Base-by-base conservation (phyloP, 768 basidiomycete species). In the Hydnum rufescens region DNA sequence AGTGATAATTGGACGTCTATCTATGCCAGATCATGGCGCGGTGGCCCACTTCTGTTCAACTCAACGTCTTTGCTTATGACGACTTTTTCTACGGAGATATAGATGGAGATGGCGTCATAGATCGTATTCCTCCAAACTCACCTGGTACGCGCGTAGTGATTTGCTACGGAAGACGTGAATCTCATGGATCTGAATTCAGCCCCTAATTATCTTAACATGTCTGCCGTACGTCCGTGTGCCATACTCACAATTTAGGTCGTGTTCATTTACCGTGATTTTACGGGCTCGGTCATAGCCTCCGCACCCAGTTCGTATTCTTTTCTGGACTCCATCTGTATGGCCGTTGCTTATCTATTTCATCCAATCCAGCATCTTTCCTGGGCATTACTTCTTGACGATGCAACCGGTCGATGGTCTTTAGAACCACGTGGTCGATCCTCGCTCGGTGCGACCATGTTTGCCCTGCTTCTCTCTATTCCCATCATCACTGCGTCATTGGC, bases 1-100 rank as follows among this genome's bases (percentile, higher is more conserved):
- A 13, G 13, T 22, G 22, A 13, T 39, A n/a, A n/a, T n/a, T n/a
- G n/a, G 36, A 39, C 13, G 13, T 1, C 22, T 39, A 13, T 39
- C 36, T 13, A 13, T 39, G 13, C 13, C 36, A 39, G 64, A 79
- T 93, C 61, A 89, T 88, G 80, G 75, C 84, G 30, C 68, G 74
- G 6, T 95, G 90, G 90, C 90, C 90, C 3, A 80, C 84, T 1
- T 88, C 77, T 58, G 69, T 93, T 29, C 86, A 95, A 64, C 70
- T 93, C 52, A 92, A 93, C 66, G 80, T 93, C 51, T 93, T 79
- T 70, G 82, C 77, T 53, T 90, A 78, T 63, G 88, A 92, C 61
- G 77, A 92, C 59, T 95, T 76, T 68, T 95, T 81, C 68, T 93
- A 92, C 58, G 90, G 90, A 54, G 90, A 95, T 60, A 67, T 75